Conservation (phyloP, 2,329 filamentous ascomycete species). For the Parasarocladium wereldwijsianum region DNA sequence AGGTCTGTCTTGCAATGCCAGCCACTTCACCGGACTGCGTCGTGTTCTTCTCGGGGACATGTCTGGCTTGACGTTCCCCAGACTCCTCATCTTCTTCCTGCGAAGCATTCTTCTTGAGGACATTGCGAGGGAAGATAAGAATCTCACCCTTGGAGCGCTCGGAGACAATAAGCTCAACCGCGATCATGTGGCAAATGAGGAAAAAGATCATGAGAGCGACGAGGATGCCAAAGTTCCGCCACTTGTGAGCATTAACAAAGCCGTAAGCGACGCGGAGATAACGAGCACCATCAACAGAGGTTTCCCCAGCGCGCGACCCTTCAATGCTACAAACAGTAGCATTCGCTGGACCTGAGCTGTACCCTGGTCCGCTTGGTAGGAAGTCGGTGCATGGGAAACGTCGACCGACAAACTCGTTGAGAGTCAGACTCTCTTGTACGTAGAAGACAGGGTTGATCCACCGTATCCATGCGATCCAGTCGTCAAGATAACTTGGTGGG, state of each 20-base stretch:
- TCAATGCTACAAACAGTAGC: constrained; percentile 22
- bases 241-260: constrained; percentile 15
- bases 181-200: constrained; percentile 44
- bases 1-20: constrained; percentile 25
- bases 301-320: neutral
- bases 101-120: constrained; percentile 2
- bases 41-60: constrained; percentile 2
- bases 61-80: neutral
- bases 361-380: constrained; percentile 12
- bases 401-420: constrained; percentile 49
- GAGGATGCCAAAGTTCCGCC: constrained; percentile 53
- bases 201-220: constrained; percentile 51
- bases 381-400: constrained; percentile 34
- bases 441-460: constrained; percentile 50
- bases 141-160: constrained; percentile 65
- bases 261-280: constrained; percentile 1
- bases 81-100: neutral
- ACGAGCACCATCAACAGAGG: neutral
- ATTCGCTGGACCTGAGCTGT: constrained; percentile 8
- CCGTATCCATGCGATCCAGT: constrained; percentile 36
- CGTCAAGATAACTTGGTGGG: constrained; percentile 27
- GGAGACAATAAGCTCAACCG: constrained; percentile 49
- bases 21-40: neutral
- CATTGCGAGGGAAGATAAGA: constrained; percentile 36
- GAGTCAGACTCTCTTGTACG: constrained; percentile 51